These are phyloP conservation scores for Aspergillus homomorphus DNA, from an alignment of 495 filamentous ascomycete genomes.

Conservation along the genomic window DNA sequence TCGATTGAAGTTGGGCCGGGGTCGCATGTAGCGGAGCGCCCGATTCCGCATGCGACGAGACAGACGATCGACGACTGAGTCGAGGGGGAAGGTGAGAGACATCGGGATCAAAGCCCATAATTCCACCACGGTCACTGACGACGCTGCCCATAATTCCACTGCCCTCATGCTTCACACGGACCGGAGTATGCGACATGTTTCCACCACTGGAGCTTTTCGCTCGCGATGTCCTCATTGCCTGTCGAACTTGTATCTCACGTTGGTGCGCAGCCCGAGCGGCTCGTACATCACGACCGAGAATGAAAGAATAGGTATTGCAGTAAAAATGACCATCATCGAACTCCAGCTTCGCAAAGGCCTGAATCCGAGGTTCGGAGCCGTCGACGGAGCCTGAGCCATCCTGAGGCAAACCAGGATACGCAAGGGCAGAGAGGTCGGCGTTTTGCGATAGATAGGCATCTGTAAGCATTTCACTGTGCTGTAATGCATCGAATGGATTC, in stretches of 20 bases:
- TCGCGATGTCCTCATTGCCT: slow-evolving; percentile 39
- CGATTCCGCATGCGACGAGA: slow-evolving; percentile 41
- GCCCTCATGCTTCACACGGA: slow-evolving; percentile 45
- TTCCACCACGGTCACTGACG: slow-evolving; percentile 58
- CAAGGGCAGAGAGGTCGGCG: slow-evolving; percentile 39
- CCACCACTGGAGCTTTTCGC: slow-evolving; percentile 49
- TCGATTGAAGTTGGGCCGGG: slow-evolving; percentile 41
- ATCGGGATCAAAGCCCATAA: slow-evolving; percentile 55
- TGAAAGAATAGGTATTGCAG: slow-evolving; percentile 64
- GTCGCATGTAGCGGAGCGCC: slow-evolving; percentile 40
- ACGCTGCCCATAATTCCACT: slow-evolving; percentile 50
- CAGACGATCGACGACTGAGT: slow-evolving; percentile 50
- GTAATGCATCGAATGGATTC: slow-evolving; percentile 38
- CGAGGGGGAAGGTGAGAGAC: slow-evolving; percentile 41
- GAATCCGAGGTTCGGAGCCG: slow-evolving; percentile 49
- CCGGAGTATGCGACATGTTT: slow-evolving; percentile 45
- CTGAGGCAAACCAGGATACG: slow-evolving; percentile 29
- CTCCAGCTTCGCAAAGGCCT: slow-evolving; percentile 67
- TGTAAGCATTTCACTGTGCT: slow-evolving; percentile 43
- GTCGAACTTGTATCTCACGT: slow-evolving; percentile 43
- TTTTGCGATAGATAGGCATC: slow-evolving; percentile 42
- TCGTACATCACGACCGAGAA: slow-evolving; percentile 62
- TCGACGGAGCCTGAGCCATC: slow-evolving; percentile 36
- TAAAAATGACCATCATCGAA: slow-evolving; percentile 73
- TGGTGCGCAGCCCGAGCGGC: slow-evolving; percentile 51